A percentile compares a stretch with the other conserved stretches of the same genome.
These are phyloP conservation scores for Potentilla sterilis DNA, from an alignment of 306 rosid species.

Conservation along the genomic window DNA sequence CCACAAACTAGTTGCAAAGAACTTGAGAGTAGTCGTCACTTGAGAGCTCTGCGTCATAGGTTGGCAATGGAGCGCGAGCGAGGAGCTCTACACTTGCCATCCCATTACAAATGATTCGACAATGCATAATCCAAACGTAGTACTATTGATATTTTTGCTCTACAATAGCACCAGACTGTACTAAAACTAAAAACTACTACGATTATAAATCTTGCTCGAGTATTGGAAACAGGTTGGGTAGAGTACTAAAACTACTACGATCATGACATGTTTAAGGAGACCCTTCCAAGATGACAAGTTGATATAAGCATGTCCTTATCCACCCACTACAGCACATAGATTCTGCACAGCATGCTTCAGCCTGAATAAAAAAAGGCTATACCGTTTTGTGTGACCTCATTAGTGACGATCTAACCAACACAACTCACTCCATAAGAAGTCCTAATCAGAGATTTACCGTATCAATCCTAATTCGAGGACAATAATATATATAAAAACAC, in stretches of 20 bases:
- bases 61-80: neutral
- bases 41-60: neutral
- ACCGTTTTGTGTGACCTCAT: neutral
- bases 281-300: no score
- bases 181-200: no score
- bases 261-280: no score
- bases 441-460: neutral
- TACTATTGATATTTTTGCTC: no score
- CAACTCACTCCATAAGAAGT: neutral
- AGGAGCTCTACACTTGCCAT: neutral
- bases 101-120: neutral
- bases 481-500: neutral
- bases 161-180: no score
- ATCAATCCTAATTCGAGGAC: neutral
- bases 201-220: no score
- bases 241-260: no score
- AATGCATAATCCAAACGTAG: no score
- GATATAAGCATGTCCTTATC: neutral
- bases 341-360: neutral
- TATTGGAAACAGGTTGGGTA: no score
- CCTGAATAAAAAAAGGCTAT: neutral
- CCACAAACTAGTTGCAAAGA: neutral
- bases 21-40: neutral
- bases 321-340: neutral
- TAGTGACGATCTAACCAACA: neutral